Base-by-base conservation (phyloP, 345 rosid genomes). In the Turnera subulata region DNA sequence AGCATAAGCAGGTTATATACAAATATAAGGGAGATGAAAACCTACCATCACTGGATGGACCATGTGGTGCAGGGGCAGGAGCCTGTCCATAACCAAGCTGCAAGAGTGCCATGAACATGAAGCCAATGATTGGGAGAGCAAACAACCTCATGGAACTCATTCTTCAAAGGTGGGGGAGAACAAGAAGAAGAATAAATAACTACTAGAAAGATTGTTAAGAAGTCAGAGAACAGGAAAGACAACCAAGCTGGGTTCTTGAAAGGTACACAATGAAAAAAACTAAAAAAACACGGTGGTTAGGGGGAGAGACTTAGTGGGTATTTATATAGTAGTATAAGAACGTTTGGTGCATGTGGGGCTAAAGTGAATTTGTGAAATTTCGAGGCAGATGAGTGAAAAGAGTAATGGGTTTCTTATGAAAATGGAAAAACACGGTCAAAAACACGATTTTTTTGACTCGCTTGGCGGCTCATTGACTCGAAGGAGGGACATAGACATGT, bases 41-140 rank as follows among this genome's bases (percentile, higher is more conserved):
- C 72, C 0, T 60, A 83, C 85, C 88, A 45, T 76, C 68, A 51
- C 33, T 80, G 24, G 76, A 61, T 1, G 78, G 81, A 1, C 56
- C 56, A 9, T 62, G 62, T 0, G 83, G 62, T 5, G 64, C 61
- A 17, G 80, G 78, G 0, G 88, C 66, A 12, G 83, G 73, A 59
- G 74, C 64, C 63, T 83, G 83, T 0, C 62, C 85, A 45, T 18
- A 37, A 14, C 78, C 59, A 38, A 75, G 61, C 66, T 78, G 78
- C 54, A 73, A 53, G 0, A 80, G 52, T 0, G 77, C 73, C 60
- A 75, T n/a, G 10, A 78, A 64, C 61, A 80, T 2, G 52, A 68
- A 66, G 19, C 62, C 73, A 1, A 80, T 22, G 6, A 71, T 24
- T 22, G 76, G 72, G 1, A 66, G 48, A 21, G 62, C 65, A 29